Conservation (phyloP, 2,329 filamentous ascomycete species). For the Mycosphaerelloides madeirae region DNA sequence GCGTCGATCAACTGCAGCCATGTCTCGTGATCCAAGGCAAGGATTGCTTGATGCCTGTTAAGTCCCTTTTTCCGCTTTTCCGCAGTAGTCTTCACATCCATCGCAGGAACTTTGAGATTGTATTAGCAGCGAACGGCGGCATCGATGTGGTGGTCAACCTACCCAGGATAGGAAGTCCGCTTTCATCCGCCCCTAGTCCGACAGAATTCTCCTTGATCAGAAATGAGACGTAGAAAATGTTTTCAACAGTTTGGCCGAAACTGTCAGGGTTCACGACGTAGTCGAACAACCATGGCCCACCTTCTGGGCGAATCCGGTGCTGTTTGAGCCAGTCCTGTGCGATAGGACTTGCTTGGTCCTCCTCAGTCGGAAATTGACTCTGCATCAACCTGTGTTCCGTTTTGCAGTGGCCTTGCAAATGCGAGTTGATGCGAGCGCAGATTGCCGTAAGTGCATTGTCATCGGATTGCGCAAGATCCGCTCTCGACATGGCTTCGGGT, state of each 20-base stretch:
- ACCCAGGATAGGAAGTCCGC: conserved; percentile 76
- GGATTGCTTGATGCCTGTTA: conserved; percentile 70
- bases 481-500: conserved; percentile 70
- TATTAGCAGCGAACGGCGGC: background rate
- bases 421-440: conserved; percentile 67
- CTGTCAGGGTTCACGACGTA: conserved; percentile 87
- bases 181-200: conserved; percentile 66
- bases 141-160: conserved; percentile 39
- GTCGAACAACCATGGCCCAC: conserved; percentile 72
- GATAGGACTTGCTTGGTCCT: conserved; percentile 34
- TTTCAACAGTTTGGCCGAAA: conserved; percentile 93
- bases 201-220: conserved; percentile 81
- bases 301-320: conserved; percentile 61
- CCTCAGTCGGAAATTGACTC: conserved; percentile 28
- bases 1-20: conserved; percentile 75
- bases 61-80: conserved; percentile 3
- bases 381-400: conserved; percentile 35
- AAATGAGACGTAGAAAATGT: conserved; percentile 95
- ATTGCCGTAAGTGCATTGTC: conserved; percentile 74
- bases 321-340: conserved; percentile 55
- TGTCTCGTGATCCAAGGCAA: conserved; percentile 77
- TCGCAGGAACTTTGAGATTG: background rate
- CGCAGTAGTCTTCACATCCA: background rate
- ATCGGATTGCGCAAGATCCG: conserved; percentile 70
- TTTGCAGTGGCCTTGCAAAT: conserved; percentile 42